A percentile compares a stretch with the other conserved stretches of the same genome.
phyloP scores from a whole-genome alignment of 2,329 filamentous ascomycete species.

The Fusarium sambucinum region DNA sequence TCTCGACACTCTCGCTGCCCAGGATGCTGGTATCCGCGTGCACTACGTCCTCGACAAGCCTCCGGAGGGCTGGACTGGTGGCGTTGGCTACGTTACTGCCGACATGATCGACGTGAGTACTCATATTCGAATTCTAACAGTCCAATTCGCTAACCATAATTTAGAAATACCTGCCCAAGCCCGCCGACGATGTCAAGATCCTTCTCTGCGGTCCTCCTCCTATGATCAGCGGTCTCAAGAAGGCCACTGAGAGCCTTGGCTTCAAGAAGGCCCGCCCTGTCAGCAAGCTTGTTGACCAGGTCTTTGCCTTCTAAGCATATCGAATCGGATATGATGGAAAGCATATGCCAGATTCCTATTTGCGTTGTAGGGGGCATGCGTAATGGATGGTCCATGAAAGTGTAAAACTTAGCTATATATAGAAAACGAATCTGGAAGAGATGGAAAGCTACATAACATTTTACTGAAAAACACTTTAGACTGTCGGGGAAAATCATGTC shows the following conservation, averaged over 20 bases:
- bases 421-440: slow-evolving; percentile 23
- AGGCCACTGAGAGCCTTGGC: slow-evolving; percentile 87
- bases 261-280: slow-evolving; percentile 94
- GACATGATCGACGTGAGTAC: slow-evolving; percentile 89
- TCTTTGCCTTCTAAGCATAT: slow-evolving; percentile 82
- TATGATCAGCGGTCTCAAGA: slow-evolving; percentile 98
- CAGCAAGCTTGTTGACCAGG: slow-evolving; percentile 97
- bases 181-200: slow-evolving; percentile 90
- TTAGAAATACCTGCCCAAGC: slow-evolving; percentile 82
- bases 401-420: slow-evolving; percentile 26
- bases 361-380: slow-evolving; percentile 2
- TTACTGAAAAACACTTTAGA: slow-evolving; percentile 1
- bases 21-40: slow-evolving; percentile 85
- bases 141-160: slow-evolving; percentile 37
- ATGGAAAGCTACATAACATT: slow-evolving; percentile 12
- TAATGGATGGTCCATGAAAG: slow-evolving; percentile 1
- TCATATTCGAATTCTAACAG: slow-evolving; percentile 26
- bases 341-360: background rate
- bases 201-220: slow-evolving; percentile 95
- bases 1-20: slow-evolving; percentile 79
- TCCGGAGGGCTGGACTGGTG: slow-evolving; percentile 89
- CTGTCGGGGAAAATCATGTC: background rate
- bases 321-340: slow-evolving; percentile 2
- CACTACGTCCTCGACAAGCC: slow-evolving; percentile 98
- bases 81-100: slow-evolving; percentile 92